Evolutionary conservation across 2,329 filamentous ascomycete species (phyloP).

Genomic region (Ampelomyces quisqualis): DNA sequence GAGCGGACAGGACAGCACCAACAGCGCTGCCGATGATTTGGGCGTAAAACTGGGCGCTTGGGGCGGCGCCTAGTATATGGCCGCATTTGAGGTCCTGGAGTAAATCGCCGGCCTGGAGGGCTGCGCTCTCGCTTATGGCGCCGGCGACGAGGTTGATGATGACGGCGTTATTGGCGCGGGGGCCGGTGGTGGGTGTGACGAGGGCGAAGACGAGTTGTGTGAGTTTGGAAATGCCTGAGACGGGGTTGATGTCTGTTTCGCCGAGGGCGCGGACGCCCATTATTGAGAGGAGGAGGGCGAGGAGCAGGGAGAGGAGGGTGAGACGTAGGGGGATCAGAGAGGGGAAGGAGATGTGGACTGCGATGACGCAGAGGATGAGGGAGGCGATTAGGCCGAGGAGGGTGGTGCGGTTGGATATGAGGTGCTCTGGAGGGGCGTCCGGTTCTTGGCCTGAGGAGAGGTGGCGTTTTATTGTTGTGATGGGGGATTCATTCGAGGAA

Average conservation of each 20-base stretch:
- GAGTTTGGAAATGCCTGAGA: constrained; percentile 93
- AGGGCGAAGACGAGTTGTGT: constrained; percentile 94
- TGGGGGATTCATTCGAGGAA: constrained; percentile 22
- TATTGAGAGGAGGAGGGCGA: constrained; percentile 67
- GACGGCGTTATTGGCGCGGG: constrained; percentile 68
- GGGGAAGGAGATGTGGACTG: constrained; percentile 82
- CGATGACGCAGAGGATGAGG: constrained; percentile 74
- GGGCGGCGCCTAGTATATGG: constrained; percentile 85
- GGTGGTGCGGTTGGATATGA: constrained; percentile 72
- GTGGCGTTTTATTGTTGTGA: constrained; percentile 35
- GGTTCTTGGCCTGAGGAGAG: constrained; percentile 51
- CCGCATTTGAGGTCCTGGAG: constrained; percentile 98
- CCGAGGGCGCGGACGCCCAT: constrained; percentile 67
- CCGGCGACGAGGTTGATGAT: constrained; percentile 93
- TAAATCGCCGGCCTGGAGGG: constrained; percentile 90
- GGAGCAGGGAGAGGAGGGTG: constrained; percentile 78
- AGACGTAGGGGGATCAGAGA: constrained; percentile 77
- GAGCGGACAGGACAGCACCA: constrained; percentile 81
- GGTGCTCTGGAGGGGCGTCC: constrained; percentile 81
- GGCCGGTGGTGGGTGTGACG: constrained; percentile 68
- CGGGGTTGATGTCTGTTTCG: constrained; percentile 92
- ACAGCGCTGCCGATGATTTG: constrained; percentile 88
- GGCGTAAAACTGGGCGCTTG: constrained; percentile 94
- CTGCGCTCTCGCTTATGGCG: constrained; percentile 80
- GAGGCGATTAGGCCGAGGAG: constrained; percentile 74